Evolutionary conservation across 768 basidiomycete genomes (phyloP), one percentile per base, ranked within the genome.

Genomic region (Coprinellus micaceus): DNA sequence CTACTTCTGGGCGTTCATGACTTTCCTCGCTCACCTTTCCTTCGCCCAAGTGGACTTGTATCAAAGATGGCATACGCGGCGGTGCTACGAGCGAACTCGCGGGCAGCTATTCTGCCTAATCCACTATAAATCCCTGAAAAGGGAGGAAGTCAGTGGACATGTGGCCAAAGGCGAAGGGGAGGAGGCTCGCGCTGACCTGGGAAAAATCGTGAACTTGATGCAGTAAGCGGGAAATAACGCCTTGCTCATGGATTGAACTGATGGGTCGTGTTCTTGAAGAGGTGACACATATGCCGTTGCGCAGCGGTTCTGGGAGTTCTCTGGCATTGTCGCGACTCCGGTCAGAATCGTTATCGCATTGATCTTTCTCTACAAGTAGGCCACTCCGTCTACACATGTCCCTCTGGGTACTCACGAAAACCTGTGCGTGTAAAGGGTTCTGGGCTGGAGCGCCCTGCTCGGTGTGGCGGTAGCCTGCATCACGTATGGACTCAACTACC

Each of bases 391-490:
- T n/a, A n/a, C n/a, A n/a, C n/a, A n/a, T n/a, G n/a, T n/a, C n/a
- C n/a, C n/a, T n/a, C n/a, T n/a, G n/a, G n/a, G n/a, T n/a, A n/a
- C n/a, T n/a, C n/a, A n/a, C n/a, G n/a, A n/a, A n/a, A n/a, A n/a
- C n/a, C n/a, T n/a, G n/a, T n/a, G n/a, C 47, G 52, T 22, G 25
- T 17, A 11, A 53, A 91, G 88, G 33, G 72, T 91, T 36, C 76
- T 92, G 25, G 91, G 91, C 4, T 90, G 88, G 86, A 86, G 85
- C 53, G 83, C 88, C 1, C 76, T 91, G 30, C 81, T 85, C 24
- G 89, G 88, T 6, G 84, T 89, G 11, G 75, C 75, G 7, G 83
- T 90, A 12, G 78, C 91, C 28, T 62, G 85, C 7, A 58, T 87
- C 11, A 82, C 83, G 2, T 84, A 83, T 54, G 69, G 79, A 7